phyloP scores from a whole-genome alignment of 108 stramenopile genomes.

The Stephanodiscus triporus region DNA sequence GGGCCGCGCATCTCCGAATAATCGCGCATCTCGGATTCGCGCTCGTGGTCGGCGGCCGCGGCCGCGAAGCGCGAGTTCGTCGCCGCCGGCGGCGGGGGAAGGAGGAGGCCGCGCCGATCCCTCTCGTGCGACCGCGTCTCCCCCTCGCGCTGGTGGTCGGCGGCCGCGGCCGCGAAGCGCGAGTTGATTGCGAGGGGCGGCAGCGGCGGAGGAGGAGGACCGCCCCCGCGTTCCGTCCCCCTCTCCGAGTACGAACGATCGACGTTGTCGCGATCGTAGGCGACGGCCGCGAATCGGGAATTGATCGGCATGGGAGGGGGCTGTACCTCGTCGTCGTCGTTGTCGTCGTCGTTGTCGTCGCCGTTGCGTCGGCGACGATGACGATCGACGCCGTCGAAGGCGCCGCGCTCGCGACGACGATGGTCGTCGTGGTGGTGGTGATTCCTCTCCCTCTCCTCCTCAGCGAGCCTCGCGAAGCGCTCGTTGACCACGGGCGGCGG shows the following conservation, averaged over 20 bases:
- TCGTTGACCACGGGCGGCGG: constrained; percentile 73
- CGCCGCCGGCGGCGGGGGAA: constrained; percentile 20
- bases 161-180: constrained; percentile 62
- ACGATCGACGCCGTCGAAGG: not conserved
- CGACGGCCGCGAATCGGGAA: constrained; percentile 55
- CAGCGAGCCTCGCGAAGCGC: constrained; percentile 69
- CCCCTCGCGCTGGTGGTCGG: constrained; percentile 48
- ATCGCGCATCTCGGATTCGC: constrained; percentile 21
- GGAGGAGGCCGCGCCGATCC: constrained; percentile 36
- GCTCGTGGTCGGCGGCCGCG: constrained; percentile 27
- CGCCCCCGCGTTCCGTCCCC: constrained; percentile 44
- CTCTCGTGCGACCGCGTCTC: constrained; percentile 18
- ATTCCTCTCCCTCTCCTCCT: constrained; percentile 64
- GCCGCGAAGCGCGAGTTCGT: constrained; percentile 61
- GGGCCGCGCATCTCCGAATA: constrained; percentile 55
- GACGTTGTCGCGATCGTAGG: constrained; percentile 16
- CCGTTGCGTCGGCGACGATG: not conserved
- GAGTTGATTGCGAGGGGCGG: constrained; percentile 60
- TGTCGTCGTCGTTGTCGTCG: not conserved
- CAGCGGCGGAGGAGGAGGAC: constrained; percentile 44
- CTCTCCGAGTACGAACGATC: constrained; percentile 21
- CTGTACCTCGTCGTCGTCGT: constrained; percentile 14
- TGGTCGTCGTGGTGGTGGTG: constrained; percentile 25
- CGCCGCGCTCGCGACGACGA: constrained; percentile 23
- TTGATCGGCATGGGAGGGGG: constrained; percentile 49